Evolutionary conservation across 352 stramenopile genomes (phyloP), one percentile per base, ranked within the genome.

Genomic region (Globisporangium uncinulatum): DNA sequence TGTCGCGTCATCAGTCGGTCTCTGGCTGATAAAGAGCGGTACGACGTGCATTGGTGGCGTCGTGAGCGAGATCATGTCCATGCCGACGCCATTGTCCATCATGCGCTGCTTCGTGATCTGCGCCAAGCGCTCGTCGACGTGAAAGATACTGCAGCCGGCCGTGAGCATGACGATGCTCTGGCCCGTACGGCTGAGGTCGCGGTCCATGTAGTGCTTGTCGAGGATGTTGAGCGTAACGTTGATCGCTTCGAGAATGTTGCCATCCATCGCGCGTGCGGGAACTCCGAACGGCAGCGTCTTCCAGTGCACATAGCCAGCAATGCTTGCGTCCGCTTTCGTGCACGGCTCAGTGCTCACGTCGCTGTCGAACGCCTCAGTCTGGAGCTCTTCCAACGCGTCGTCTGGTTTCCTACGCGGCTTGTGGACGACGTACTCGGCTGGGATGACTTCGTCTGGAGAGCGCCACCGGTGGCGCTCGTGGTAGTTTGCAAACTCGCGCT

Each of bases 71-170:
- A 99, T 87, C 66, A 99, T 92, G 70, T 99, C 97, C 59, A 98
- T 99, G 37, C 97, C 97, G 62, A 99, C 98, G 45, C 96, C 97
- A 69, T 99, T 97, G 65, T 99, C 97, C 96, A 99, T 99, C 96
- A 99, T 99, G 31, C 97, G 81, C 75, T 99, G 96, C 61, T 99
- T 98, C 17, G 96, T 99, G 55, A 99, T 99, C 55, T 94, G 81
- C n/a, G 91, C 87, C 19, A 99, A 76, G 29, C 83, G 82, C 63
- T 94, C 94, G 64, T 98, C 96, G 4, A 99, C 96, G 0, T 96
- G 89, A 76, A 99, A 99, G 45, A 99, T 97, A 37, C 97, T 96
- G 65, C 89, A 94, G 20, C 96, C 95, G 6, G 96, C 76, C 4
- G 94, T 97, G 51, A 99, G 87, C 4, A 99, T 71, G 51, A 99